Base-by-base conservation (phyloP, 768 basidiomycete species). In the Dentipellis sp. region DNA sequence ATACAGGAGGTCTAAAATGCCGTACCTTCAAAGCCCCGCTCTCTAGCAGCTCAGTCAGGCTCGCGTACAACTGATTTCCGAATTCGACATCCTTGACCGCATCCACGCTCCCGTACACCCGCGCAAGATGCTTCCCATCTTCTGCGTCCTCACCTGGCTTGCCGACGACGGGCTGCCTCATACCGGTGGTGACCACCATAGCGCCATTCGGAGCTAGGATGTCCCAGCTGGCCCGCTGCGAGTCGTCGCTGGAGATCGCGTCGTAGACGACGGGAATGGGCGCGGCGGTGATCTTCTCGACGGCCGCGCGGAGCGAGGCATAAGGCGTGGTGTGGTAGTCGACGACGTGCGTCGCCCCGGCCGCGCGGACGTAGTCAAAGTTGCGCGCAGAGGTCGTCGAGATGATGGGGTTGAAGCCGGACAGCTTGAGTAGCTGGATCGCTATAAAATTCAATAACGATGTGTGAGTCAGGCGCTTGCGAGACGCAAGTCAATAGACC, bases 291-390 rank as follows among this genome's bases (percentile, higher is more conserved):
- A 64, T 60, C 17, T 60, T 54, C 17, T 14, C 42, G 19, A 62
- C 57, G 23, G 47, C 56, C 2, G 54, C 60, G 11, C 52, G 53
- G 42, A 61, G 29, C 2, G 40, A 40, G 2, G 23, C 5, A 45
- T 60, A 57, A 3, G 56, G 50, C 16, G 52, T 53, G 0, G 50
- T 53, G 45, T 42, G 56, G 54, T 62, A 62, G 56, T 64, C 59
- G 34, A 64, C 56, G 21, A 62, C 56, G 21, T 61, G 58, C 22
- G 61, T 62, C 11, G 61, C 61, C 8, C 61, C 61, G 29, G 57
- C 54, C 5, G 48, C 50, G n/a, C 46, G 56, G 36, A 38, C 53
- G 47, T 55, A 56, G 2, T n/a, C 50, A 9, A 47, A 55, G 36
- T 62, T 62, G 29, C 42, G 37, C 5, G 55, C 37, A 17, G 59